Evolutionary conservation across 306 rosid genomes (phyloP).

Genomic region (Fagus crenata): DNA sequence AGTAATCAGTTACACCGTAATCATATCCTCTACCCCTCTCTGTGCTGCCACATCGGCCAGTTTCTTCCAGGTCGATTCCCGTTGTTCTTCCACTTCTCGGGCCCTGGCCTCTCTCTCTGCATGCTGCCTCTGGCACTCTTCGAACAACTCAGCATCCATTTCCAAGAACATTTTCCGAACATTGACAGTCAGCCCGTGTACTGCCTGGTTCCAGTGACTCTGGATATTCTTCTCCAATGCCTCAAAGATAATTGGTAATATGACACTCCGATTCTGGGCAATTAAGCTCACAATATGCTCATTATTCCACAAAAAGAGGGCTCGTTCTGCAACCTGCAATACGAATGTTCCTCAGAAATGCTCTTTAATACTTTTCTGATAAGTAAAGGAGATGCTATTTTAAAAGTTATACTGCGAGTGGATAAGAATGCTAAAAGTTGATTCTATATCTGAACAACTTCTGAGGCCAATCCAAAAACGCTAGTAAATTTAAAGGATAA

Average conservation of each 20-base stretch:
- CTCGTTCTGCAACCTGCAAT: conserved; percentile 93
- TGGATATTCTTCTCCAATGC: conserved; percentile 79
- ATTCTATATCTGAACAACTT: neutral
- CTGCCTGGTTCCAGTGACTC: conserved; percentile 93
- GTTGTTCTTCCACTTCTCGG: conserved; percentile 55
- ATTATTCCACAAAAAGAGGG: conserved; percentile 93
- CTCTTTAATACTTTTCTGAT: neutral
- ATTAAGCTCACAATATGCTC: conserved; percentile 91
- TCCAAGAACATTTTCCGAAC: conserved; percentile 89
- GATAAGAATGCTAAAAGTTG: neutral
- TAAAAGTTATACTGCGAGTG: too few relatives aligned
- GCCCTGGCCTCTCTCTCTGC: conserved; percentile 67
- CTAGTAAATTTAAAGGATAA: neutral
- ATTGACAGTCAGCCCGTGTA: conserved; percentile 79
- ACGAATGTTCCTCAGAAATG: conserved; percentile 20
- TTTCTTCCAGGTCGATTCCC: conserved; percentile 77
- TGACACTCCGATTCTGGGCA: conserved; percentile 76
- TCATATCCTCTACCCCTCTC: conserved; percentile 54
- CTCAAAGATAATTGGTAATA: conserved; percentile 73
- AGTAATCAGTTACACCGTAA: conserved; percentile 39
- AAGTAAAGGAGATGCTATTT: neutral
- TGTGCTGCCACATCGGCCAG: conserved; percentile 76
- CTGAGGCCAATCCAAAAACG: conserved; percentile 9
- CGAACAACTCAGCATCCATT: conserved; percentile 89
- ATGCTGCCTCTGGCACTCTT: conserved; percentile 74